phyloP scores from a whole-genome alignment of 73 alveolate species.

The Paramecium biaurelia region DNA sequence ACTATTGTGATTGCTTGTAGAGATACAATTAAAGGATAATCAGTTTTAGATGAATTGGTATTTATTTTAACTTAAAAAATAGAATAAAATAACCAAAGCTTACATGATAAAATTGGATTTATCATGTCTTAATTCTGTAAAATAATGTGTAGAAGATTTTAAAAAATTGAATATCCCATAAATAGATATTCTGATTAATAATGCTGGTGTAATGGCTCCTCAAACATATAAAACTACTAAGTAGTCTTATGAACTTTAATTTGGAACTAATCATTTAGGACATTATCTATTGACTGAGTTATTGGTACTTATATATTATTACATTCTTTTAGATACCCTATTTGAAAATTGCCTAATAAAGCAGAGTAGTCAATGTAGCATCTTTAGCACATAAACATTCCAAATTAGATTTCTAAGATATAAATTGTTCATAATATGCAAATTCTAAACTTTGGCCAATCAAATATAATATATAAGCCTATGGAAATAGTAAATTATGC shows the following conservation, averaged over 20 bases:
- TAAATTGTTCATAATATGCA: background rate
- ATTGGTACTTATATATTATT: background rate
- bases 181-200: conserved; percentile 60
- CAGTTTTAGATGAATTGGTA: background rate
- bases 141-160: background rate
- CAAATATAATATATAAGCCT: background rate
- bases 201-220: conserved; percentile 67
- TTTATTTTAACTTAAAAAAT: background rate
- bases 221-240: conserved; percentile 1
- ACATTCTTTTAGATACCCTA: background rate
- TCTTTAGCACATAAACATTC: conserved; percentile 41
- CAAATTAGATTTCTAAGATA: conserved; percentile 23
- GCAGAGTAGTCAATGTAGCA: conserved; percentile 59
- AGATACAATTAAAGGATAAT: conserved; percentile 35
- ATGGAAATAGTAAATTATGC: conserved; percentile 54
- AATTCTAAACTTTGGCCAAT: background rate
- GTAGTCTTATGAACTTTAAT: conserved; percentile 27
- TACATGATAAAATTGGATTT: conserved; percentile 42
- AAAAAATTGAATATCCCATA: background rate
- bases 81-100: background rate
- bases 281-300: conserved; percentile 58
- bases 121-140: conserved; percentile 25
- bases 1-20: conserved; percentile 51
- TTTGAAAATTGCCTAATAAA: conserved; percentile 20
- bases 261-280: conserved; percentile 59